Evolutionary conservation across 805 yeast genomes (phyloP).

Genomic region (Sugiyamaella boreocaroliniensis): DNA sequence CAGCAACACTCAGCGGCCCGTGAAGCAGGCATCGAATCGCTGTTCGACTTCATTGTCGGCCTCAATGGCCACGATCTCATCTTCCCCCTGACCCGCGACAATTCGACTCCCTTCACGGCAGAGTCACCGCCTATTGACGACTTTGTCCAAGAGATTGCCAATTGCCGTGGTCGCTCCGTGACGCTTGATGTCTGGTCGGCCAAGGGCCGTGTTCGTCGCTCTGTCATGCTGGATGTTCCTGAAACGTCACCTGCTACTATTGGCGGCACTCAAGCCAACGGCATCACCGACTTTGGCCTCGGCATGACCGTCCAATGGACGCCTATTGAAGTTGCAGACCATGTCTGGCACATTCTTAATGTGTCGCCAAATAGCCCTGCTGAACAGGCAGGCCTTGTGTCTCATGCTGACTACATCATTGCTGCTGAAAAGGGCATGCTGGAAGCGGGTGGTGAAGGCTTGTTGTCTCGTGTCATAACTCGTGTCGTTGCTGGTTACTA

Average conservation of each 20-base stretch:
- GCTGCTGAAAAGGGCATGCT: constrained; percentile 83
- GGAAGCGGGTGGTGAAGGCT: constrained; percentile 80
- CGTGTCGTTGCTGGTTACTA: constrained; percentile 40
- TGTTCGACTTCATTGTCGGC: constrained; percentile 83
- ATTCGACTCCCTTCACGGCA: not conserved
- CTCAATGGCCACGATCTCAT: constrained; percentile 58
- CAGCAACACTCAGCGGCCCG: constrained; percentile 42
- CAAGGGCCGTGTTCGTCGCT: constrained; percentile 50
- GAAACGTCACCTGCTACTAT: constrained; percentile 3
- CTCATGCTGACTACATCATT: constrained; percentile 80
- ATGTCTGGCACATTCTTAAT: constrained; percentile 78
- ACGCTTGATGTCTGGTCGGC: constrained; percentile 74
- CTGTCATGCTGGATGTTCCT: constrained; percentile 23
- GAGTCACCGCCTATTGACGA: constrained; percentile 19
- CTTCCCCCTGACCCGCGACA: not conserved
- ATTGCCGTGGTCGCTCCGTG: constrained; percentile 37
- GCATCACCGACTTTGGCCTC: constrained; percentile 48
- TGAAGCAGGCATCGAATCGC: constrained; percentile 60
- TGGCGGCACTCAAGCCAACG: not conserved
- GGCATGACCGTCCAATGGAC: constrained; percentile 62
- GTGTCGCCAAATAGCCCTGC: constrained; percentile 78
- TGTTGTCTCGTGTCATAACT: constrained; percentile 57
- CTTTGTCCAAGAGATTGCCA: constrained; percentile 39
- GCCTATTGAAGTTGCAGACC: constrained; percentile 66
- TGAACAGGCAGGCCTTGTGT: constrained; percentile 69